These are phyloP conservation scores for Gomphus bonarii DNA, from an alignment of 1,284 basidiomycete species.

Conservation along the genomic window DNA sequence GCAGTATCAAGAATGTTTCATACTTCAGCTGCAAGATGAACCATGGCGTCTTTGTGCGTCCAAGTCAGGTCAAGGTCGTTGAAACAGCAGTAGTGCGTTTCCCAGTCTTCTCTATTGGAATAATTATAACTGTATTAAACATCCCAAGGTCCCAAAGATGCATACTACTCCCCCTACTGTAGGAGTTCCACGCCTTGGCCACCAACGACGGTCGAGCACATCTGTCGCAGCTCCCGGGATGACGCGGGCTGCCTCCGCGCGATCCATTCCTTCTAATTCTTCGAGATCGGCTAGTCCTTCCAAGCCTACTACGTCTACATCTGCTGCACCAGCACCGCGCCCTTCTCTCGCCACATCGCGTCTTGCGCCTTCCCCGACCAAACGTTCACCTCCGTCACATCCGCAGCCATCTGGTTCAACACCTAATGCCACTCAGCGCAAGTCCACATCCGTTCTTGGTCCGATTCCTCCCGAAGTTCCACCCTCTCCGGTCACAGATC, in stretches of 20 bases:
- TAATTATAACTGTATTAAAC: background rate
- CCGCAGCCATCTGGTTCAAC: constrained; percentile 18
- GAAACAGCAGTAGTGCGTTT: constrained; percentile 23
- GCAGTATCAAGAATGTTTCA: constrained; percentile 68
- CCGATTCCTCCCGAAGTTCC: constrained; percentile 10
- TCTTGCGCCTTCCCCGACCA: constrained; percentile 17
- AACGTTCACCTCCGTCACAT: constrained; percentile 30
- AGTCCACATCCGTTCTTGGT: constrained; percentile 8
- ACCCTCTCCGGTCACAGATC: constrained; percentile 14
- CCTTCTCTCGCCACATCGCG: background rate
- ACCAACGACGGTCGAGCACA: constrained; percentile 32
- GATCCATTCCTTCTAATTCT: constrained; percentile 28
- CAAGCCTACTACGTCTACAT: constrained; percentile 20
- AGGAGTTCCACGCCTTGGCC: constrained; percentile 23
- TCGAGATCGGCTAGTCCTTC: constrained; percentile 37
- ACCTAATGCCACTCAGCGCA: constrained; percentile 5
- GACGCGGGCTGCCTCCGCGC: constrained; percentile 27
- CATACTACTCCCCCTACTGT: constrained; percentile 16
- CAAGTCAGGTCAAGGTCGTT: constrained; percentile 72
- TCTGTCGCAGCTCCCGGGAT: constrained; percentile 19
- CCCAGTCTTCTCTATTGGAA: background rate
- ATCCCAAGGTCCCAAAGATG: background rate
- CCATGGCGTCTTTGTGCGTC: constrained; percentile 87
- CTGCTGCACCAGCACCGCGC: constrained; percentile 8
- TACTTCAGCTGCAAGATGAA: constrained; percentile 80